Evolutionary conservation across 805 yeast genomes (phyloP).

Genomic region (Saccharomycopsis sp.): DNA sequence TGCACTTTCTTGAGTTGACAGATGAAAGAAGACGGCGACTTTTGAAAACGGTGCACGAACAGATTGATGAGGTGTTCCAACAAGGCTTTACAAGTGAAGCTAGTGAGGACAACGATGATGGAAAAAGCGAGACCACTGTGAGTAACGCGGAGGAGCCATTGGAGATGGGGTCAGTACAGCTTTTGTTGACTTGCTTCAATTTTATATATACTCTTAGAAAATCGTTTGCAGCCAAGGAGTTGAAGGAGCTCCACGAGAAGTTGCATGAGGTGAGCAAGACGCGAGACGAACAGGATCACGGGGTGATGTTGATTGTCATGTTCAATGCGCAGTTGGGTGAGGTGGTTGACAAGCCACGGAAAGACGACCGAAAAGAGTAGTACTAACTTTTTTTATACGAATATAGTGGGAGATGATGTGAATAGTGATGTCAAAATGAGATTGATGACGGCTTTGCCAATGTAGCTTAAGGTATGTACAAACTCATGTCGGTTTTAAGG

Average conservation of each 20-base stretch:
- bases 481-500: no score
- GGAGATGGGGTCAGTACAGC: conserved; percentile 30
- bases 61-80: neutral
- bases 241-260: conserved; percentile 26
- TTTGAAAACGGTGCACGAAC: conserved; percentile 30
- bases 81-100: neutral
- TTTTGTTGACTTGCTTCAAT: conserved; percentile 49
- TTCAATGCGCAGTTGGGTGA: conserved; percentile 10
- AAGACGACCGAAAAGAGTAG: no score
- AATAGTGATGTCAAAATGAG: no score
- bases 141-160: no score
- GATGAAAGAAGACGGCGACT: conserved; percentile 36
- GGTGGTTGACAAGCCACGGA: no score
- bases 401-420: no score
- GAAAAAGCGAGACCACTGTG: no score
- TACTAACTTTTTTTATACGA: no score
- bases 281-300: neutral
- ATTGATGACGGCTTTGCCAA: no score
- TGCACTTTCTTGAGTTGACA: conserved; percentile 36
- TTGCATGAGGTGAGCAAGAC: neutral
- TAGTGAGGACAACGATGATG: conserved; percentile 15
- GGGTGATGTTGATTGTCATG: conserved; percentile 3
- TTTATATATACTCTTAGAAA: conserved; percentile 34
- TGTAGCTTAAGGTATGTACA: no score
- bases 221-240: conserved; percentile 26